A percentile compares a stretch with the other conserved stretches of the same genome.
phyloP scores from a whole-genome alignment of 2,329 filamentous ascomycete species.

The Lasiodiplodia citricola region DNA sequence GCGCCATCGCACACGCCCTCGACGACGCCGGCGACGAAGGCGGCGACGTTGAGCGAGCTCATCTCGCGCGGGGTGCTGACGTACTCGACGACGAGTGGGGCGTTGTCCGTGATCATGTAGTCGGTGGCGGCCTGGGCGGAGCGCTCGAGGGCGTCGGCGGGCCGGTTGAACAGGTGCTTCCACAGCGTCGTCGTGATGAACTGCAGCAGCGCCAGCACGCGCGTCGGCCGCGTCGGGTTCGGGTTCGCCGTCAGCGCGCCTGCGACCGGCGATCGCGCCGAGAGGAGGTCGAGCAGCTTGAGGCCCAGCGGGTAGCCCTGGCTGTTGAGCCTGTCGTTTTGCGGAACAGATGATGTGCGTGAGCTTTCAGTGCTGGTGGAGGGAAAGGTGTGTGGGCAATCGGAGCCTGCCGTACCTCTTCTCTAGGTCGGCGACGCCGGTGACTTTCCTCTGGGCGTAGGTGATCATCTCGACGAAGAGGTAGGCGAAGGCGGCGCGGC shows the following conservation, averaged over 20 bases:
- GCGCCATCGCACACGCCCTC: slow-evolving; percentile 95
- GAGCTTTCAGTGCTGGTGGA: slow-evolving; percentile 46
- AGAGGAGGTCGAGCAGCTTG: slow-evolving; percentile 83
- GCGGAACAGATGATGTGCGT: slow-evolving; percentile 45
- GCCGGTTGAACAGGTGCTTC: slow-evolving; percentile 87
- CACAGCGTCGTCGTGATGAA: slow-evolving; percentile 94
- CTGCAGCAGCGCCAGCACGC: slow-evolving; percentile 88
- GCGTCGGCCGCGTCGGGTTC: slow-evolving; percentile 70
- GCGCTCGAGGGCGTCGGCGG: slow-evolving; percentile 92
- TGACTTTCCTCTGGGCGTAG: slow-evolving; percentile 89
- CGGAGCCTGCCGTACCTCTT: slow-evolving; percentile 66
- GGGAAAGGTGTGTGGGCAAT: not conserved
- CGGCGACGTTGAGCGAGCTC: slow-evolving; percentile 94
- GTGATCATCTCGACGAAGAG: slow-evolving; percentile 96
- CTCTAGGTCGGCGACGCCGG: slow-evolving; percentile 91
- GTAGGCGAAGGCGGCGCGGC: slow-evolving; percentile 92
- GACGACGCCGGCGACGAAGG: slow-evolving; percentile 91
- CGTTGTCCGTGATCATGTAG: slow-evolving; percentile 99
- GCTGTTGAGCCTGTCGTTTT: slow-evolving; percentile 71
- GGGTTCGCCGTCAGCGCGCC: slow-evolving; percentile 28
- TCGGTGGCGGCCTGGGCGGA: slow-evolving; percentile 84
- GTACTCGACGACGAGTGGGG: slow-evolving; percentile 93
- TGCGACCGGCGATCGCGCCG: slow-evolving; percentile 45
- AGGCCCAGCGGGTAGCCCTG: slow-evolving; percentile 94
- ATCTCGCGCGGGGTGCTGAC: slow-evolving; percentile 94